A percentile compares a stretch with the other conserved stretches of the same genome.
Conservation (phyloP, 1,284 basidiomycete species). For the Bothia castanella region DNA sequence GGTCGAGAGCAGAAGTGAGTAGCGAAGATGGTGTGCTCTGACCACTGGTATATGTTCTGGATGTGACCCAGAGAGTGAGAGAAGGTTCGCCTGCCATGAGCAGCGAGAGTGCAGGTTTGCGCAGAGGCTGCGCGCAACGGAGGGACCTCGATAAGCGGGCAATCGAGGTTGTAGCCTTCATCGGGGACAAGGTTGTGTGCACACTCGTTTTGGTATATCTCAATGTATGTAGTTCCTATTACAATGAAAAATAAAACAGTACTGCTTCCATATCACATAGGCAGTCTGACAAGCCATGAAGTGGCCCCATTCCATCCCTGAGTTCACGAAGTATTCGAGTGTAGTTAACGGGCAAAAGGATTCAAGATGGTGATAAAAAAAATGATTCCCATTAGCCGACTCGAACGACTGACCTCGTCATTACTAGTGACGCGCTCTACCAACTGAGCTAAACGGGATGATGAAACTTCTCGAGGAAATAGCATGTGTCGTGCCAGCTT, state of each 20-base stretch:
- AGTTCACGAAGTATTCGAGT: too few relatives aligned
- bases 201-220: neutral
- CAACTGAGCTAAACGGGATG: conserved; percentile 53
- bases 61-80: neutral
- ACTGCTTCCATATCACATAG: neutral
- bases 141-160: conserved; percentile 9
- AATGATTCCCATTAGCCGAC: conserved; percentile 46
- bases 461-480: too few relatives aligned
- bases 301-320: too few relatives aligned
- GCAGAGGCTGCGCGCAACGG: conserved; percentile 1
- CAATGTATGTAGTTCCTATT: too few relatives aligned
- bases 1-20: conserved; percentile 67
- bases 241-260: neutral
- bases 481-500: too few relatives aligned
- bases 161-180: conserved; percentile 18
- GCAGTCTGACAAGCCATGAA: neutral
- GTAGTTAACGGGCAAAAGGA: too few relatives aligned
- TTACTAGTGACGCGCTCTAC: conserved; percentile 61
- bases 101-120: neutral
- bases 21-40: conserved; percentile 49
- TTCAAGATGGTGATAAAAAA: too few relatives aligned
- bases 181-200: neutral
- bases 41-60: conserved; percentile 48
- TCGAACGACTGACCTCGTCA: conserved; percentile 53
- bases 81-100: neutral